Percentiles rank a stretch among this genome's conserved stretches.
Conservation (phyloP, 768 basidiomycete species). For the Pulveroboletus ravenelii region DNA sequence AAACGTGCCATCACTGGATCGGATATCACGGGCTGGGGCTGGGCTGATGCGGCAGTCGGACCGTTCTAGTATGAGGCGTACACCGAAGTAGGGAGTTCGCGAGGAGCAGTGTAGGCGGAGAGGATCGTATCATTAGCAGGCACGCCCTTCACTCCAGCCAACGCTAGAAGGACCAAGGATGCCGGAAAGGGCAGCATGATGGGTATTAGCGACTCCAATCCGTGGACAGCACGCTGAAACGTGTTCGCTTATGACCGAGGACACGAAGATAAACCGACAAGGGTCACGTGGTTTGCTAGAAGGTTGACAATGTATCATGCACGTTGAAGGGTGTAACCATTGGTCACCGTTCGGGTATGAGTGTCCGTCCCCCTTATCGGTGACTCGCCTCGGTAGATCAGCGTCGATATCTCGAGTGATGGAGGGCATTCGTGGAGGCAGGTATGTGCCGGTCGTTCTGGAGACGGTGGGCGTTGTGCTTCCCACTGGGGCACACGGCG, state of each 20-base stretch:
- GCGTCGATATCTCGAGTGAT: background rate
- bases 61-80: slow-evolving; percentile 63
- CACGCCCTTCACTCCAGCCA: slow-evolving; percentile 1
- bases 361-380: background rate
- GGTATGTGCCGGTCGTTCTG: background rate
- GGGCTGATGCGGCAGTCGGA: slow-evolving; percentile 62
- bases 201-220: background rate
- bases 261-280: background rate
- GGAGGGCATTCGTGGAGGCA: background rate
- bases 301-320: background rate
- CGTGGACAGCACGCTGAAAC: background rate
- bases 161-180: slow-evolving; percentile 11
- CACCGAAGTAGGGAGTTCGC: slow-evolving; percentile 56
- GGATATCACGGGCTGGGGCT: slow-evolving; percentile 67
- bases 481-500: slow-evolving; percentile 1
- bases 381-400: background rate
- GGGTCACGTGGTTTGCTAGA: background rate
- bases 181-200: slow-evolving; percentile 13
- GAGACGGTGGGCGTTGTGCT: background rate
- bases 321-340: slow-evolving; percentile 7
- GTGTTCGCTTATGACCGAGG: slow-evolving; percentile 3
- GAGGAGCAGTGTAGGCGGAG: slow-evolving; percentile 54
- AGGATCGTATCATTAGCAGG: slow-evolving; percentile 9
- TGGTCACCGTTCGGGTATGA: background rate
- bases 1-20: slow-evolving; percentile 56